Evolutionary conservation across 768 basidiomycete species (phyloP).

Genomic region (Zangia roseola): DNA sequence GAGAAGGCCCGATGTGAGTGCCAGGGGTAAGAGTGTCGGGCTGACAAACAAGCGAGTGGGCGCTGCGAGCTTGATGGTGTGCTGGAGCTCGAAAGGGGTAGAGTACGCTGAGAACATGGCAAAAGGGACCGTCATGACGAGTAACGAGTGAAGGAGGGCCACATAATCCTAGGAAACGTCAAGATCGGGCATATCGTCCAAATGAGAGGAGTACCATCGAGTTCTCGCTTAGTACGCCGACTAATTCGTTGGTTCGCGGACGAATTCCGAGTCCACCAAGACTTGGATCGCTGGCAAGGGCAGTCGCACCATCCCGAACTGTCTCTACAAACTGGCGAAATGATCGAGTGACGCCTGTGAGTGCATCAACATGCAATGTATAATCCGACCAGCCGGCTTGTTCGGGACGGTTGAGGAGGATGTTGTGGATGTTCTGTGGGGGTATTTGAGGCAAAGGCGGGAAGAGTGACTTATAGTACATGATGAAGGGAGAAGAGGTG

Average conservation of each 20-base stretch:
- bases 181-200: neutral
- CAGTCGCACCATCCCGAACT: constrained; percentile 56
- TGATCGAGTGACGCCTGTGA: constrained; percentile 45
- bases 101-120: constrained; percentile 52
- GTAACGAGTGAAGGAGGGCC: constrained; percentile 46
- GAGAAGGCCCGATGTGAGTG: constrained; percentile 36
- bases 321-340: constrained; percentile 50
- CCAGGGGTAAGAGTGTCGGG: constrained; percentile 41
- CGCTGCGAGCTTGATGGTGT: constrained; percentile 46
- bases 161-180: constrained; percentile 48
- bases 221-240: constrained; percentile 72
- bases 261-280: constrained; percentile 58
- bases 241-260: constrained; percentile 49
- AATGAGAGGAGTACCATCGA: constrained; percentile 44
- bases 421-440: constrained; percentile 52
- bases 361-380: constrained; percentile 53
- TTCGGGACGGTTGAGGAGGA: constrained; percentile 54
- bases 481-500: constrained; percentile 16
- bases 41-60: constrained; percentile 56
- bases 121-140: constrained; percentile 51
- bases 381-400: constrained; percentile 56
- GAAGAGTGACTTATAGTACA: constrained; percentile 59
- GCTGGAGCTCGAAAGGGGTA: constrained; percentile 55
- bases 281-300: constrained; percentile 43
- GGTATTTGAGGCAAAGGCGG: constrained; percentile 50